Conservation (phyloP, 2,329 filamentous ascomycete species). For the Aschersonia sp. region DNA sequence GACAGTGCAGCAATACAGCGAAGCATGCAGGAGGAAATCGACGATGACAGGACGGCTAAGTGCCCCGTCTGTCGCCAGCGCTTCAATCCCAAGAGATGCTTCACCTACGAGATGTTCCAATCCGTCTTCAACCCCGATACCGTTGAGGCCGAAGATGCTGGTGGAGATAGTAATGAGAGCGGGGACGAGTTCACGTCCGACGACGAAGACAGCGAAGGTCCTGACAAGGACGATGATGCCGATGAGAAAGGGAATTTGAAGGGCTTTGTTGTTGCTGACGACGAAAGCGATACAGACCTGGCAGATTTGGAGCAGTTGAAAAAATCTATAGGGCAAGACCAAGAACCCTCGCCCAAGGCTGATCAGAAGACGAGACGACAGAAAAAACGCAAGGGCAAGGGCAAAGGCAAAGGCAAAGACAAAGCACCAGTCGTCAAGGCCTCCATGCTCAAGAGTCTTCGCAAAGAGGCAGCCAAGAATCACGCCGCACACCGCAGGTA, state of each 20-base stretch:
- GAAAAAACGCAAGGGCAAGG: constrained; percentile 7
- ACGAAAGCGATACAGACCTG: constrained; percentile 10
- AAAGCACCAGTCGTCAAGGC: constrained; percentile 29
- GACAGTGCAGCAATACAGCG: constrained; percentile 42
- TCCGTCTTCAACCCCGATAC: constrained; percentile 52
- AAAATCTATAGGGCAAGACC: neutral
- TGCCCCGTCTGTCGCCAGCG: constrained; percentile 65
- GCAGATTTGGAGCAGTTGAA: constrained; percentile 4
- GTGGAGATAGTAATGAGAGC: constrained; percentile 12
- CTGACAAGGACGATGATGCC: constrained; percentile 12
- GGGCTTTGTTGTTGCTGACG: constrained; percentile 15
- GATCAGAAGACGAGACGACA: neutral
- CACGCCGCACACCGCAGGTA: constrained; percentile 53
- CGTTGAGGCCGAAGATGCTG: constrained; percentile 22
- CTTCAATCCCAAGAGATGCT: constrained; percentile 54
- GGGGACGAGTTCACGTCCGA: constrained; percentile 1
- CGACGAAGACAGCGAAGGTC: constrained; percentile 18
- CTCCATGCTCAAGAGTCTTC: constrained; percentile 48
- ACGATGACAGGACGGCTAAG: constrained; percentile 36
- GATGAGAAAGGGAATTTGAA: constrained; percentile 19
- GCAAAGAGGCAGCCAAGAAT: constrained; percentile 51
- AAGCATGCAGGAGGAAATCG: constrained; percentile 44
- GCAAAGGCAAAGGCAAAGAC: constrained; percentile 20
- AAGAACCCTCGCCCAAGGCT: neutral
- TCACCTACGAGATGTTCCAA: constrained; percentile 61